phyloP scores from a whole-genome alignment of 345 rosid genomes.

The Carallia pectinifolia region DNA sequence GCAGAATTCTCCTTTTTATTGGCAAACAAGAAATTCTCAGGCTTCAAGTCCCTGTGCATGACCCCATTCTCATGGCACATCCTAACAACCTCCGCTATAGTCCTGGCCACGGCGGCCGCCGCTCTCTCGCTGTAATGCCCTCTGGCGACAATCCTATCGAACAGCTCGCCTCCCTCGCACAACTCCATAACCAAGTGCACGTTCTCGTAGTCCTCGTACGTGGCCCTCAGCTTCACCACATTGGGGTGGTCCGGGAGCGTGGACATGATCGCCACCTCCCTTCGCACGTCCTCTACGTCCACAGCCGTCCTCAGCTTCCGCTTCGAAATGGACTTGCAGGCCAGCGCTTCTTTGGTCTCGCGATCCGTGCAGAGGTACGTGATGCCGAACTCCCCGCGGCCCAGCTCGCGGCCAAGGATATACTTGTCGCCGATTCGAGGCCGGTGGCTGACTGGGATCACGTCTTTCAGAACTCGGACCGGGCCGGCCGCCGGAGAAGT shows the following conservation, averaged over 20 bases:
- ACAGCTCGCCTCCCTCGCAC: slow-evolving; percentile 95
- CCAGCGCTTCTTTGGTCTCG: slow-evolving; percentile 63
- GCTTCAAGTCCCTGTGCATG: slow-evolving; percentile 92
- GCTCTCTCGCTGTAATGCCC: slow-evolving; percentile 96
- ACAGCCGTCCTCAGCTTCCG: slow-evolving; percentile 82
- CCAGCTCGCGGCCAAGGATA: slow-evolving; percentile 77
- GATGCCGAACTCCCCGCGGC: slow-evolving; percentile 94
- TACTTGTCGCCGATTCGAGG: slow-evolving; percentile 83
- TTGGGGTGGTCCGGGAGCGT: slow-evolving; percentile 81
- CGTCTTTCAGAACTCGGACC: slow-evolving; percentile 72
- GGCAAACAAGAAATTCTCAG: slow-evolving; percentile 90
- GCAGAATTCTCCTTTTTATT: slow-evolving; percentile 84
- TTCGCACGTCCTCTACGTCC: slow-evolving; percentile 87
- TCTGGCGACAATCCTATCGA: slow-evolving; percentile 91
- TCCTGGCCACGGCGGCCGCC: slow-evolving; percentile 74
- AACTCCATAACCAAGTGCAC: slow-evolving; percentile 96
- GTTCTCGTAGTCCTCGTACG: slow-evolving; percentile 83
- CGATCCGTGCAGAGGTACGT: slow-evolving; percentile 89
- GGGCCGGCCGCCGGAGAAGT: slow-evolving; percentile 43
- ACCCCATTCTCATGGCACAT: slow-evolving; percentile 94
- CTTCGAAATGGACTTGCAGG: slow-evolving; percentile 90
- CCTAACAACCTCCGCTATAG: slow-evolving; percentile 83
- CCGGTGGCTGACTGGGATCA: slow-evolving; percentile 53
- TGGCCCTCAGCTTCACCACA: slow-evolving; percentile 84
- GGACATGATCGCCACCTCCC: slow-evolving; percentile 91